Conservation (phyloP, 768 basidiomycete genomes). For the Zangia roseola region DNA sequence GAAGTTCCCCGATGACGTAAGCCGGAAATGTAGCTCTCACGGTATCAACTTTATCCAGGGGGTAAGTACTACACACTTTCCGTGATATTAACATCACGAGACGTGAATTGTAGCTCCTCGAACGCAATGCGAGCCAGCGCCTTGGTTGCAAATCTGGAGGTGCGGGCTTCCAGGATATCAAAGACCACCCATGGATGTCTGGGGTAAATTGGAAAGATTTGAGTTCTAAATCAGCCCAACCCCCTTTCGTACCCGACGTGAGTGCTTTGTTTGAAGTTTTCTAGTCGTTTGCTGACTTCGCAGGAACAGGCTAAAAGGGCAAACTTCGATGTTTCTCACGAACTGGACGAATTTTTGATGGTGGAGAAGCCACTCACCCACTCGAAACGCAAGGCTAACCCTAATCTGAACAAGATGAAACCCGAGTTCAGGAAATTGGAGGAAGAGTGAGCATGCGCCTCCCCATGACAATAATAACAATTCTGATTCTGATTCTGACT, state of each 20-base stretch:
- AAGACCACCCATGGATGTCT: conserved; percentile 81
- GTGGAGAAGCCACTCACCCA: conserved; percentile 98
- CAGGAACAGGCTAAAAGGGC: conserved; percentile 78
- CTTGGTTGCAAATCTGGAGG: conserved; percentile 75
- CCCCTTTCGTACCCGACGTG: conserved; percentile 93
- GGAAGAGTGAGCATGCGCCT: conserved; percentile 65
- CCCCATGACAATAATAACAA: not conserved
- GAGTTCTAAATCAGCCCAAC: conserved; percentile 63
- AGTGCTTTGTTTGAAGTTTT: conserved; percentile 35
- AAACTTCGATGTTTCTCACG: conserved; percentile 98
- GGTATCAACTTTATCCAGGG: conserved; percentile 64
- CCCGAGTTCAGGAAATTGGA: conserved; percentile 91
- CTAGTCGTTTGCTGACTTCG: conserved; percentile 1
- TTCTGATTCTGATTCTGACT: conserved; percentile 10
- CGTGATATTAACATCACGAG: conserved; percentile 10
- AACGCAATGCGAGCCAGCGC: conserved; percentile 74
- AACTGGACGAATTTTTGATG: conserved; percentile 95
- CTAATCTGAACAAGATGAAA: conserved; percentile 84
- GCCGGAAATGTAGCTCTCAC: conserved; percentile 58
- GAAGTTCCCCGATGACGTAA: conserved; percentile 69
- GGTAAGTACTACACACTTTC: conserved; percentile 44
- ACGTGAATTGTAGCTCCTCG: conserved; percentile 61
- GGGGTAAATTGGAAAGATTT: conserved; percentile 79
- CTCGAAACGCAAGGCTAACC: conserved; percentile 84
- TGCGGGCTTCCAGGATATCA: conserved; percentile 76